These are phyloP conservation scores for Thermothielavioides terrestris DNA, from an alignment of 495 filamentous ascomycete species.

Conservation along the genomic window DNA sequence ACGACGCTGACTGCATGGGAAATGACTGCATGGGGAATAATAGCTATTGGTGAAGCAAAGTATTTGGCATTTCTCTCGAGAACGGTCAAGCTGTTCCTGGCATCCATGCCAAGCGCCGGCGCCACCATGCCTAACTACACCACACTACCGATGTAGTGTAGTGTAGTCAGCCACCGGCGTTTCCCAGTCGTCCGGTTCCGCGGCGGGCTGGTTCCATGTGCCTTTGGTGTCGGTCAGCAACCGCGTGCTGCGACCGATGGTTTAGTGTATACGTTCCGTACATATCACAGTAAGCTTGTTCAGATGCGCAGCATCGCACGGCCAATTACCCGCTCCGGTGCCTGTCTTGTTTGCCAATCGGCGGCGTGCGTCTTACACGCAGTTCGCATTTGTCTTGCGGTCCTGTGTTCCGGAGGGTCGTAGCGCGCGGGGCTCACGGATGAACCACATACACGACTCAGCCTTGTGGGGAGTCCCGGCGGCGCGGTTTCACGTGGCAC, in stretches of 20 bases:
- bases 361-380: too few species aligned
- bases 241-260: background rate
- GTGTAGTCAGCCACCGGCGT: slow-evolving; percentile 6
- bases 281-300: too few species aligned
- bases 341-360: background rate
- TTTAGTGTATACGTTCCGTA: background rate
- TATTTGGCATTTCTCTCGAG: too few species aligned
- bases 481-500: background rate
- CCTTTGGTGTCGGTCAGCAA: slow-evolving; percentile 2
- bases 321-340: background rate
- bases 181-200: slow-evolving; percentile 5
- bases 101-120: slow-evolving; percentile 5
- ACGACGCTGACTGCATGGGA: too few species aligned
- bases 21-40: too few species aligned
- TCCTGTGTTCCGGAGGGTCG: background rate
- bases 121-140: slow-evolving; percentile 10
- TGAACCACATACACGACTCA: too few species aligned
- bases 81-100: too few species aligned
- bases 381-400: background rate
- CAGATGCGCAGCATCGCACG: too few species aligned
- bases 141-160: too few species aligned
- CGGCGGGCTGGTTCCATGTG: background rate
- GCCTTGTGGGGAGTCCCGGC: background rate
- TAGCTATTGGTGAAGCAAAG: too few species aligned
- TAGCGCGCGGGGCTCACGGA: too few species aligned